phyloP scores from a whole-genome alignment of 1,139 yeast genomes.

The Suhomyces coccinellae region DNA sequence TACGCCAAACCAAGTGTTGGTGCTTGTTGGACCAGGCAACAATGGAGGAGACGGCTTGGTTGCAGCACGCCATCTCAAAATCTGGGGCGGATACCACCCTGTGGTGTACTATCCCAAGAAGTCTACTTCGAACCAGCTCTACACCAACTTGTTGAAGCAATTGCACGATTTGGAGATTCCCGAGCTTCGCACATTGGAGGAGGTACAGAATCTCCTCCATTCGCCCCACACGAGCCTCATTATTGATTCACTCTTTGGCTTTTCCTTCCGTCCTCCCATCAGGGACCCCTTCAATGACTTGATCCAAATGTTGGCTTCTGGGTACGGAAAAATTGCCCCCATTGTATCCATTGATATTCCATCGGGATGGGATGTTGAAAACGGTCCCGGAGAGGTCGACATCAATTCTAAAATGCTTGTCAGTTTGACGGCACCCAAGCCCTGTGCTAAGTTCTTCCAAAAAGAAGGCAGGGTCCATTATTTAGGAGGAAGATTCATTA shows the following conservation, averaged over 20 bases:
- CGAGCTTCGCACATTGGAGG: conserved; percentile 40
- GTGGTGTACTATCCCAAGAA: conserved; percentile 66
- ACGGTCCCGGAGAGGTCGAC: conserved; percentile 61
- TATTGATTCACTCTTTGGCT: conserved; percentile 88
- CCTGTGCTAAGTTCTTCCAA: conserved; percentile 60
- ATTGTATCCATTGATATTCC: conserved; percentile 88
- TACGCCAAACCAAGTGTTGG: conserved; percentile 43
- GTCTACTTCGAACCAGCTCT: conserved; percentile 46
- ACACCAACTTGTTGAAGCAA: conserved; percentile 54
- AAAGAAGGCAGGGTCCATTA: conserved; percentile 54
- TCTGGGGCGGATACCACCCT: conserved; percentile 75
- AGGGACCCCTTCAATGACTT: conserved; percentile 73
- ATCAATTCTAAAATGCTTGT: conserved; percentile 67
- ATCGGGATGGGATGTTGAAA: conserved; percentile 95
- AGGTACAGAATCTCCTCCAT: conserved; percentile 30
- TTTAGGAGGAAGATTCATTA: conserved; percentile 87
- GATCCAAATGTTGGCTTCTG: conserved; percentile 44
- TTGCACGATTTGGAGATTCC: conserved; percentile 55
- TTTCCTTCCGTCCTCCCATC: conserved; percentile 87
- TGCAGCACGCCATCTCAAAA: conserved; percentile 84
- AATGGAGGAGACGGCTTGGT: conserved; percentile 97
- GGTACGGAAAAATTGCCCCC: conserved; percentile 44
- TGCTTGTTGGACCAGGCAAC: conserved; percentile 92
- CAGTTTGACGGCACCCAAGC: conserved; percentile 92
- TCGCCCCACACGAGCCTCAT: conserved; percentile 33